Percentiles rank a stretch among this genome's conserved stretches.
Evolutionary conservation across 1,284 basidiomycete species (phyloP).

Genomic region (Athelia psychrophila): DNA sequence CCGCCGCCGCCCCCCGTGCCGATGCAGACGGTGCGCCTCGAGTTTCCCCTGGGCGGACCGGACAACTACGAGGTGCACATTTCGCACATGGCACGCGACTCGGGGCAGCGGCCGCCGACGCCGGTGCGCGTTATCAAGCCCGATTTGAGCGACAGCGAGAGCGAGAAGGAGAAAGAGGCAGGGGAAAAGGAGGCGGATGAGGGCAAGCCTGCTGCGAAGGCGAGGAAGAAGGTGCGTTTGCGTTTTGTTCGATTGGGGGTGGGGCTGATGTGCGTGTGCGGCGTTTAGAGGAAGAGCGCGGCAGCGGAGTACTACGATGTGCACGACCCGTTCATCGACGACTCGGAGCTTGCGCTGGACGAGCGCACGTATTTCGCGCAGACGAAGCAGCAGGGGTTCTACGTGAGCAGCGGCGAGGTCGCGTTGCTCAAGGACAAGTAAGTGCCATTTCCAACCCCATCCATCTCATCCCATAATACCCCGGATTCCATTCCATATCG

Average conservation of each 20-base stretch:
- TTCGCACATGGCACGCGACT: constrained; percentile 50
- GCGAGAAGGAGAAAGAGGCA: constrained; percentile 41
- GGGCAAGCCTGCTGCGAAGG: constrained; percentile 29
- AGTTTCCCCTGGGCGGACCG: constrained; percentile 67
- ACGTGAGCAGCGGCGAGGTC: constrained; percentile 84
- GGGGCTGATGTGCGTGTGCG: too few relatives aligned
- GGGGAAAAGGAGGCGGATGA: constrained; percentile 33
- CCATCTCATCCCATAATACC: constrained; percentile 33
- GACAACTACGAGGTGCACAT: constrained; percentile 74
- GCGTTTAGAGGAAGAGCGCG: constrained; percentile 51
- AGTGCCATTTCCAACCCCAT: background rate
- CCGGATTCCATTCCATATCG: too few relatives aligned
- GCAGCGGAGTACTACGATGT: constrained; percentile 83
- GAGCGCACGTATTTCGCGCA: constrained; percentile 73
- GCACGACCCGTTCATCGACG: constrained; percentile 95
- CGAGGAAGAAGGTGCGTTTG: constrained; percentile 36
- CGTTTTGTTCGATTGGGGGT: constrained; percentile 1
- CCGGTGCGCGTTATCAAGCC: constrained; percentile 42
- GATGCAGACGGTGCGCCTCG: constrained; percentile 65
- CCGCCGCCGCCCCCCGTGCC: constrained; percentile 43
- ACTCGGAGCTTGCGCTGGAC: constrained; percentile 90
- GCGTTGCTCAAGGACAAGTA: constrained; percentile 77
- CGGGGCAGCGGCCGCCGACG: constrained; percentile 62
- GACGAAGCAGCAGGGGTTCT: constrained; percentile 93
- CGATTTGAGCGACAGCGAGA: constrained; percentile 49